Evolutionary conservation across 768 basidiomycete genomes (phyloP), one percentile per base, ranked within the genome.

Genomic region (Pulveroboletus sp.): DNA sequence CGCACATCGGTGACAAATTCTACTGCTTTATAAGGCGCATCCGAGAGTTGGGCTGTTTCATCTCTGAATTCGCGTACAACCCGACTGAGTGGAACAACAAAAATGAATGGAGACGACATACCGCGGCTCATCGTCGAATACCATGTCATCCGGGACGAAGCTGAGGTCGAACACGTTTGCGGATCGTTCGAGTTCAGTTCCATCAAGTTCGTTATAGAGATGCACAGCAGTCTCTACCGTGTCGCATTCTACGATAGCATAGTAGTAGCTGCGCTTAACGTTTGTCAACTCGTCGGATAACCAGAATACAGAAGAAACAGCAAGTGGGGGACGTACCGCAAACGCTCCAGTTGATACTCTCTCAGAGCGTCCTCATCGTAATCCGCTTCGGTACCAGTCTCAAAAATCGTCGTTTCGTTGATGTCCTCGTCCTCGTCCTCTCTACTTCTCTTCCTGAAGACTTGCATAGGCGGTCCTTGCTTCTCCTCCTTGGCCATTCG

Each of bases 121-220:
- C 92, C 88, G 75, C 57, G 74, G 80, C 49, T 88, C 83, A 14
- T 80, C 79, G 17, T 87, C 87, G 59, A 97, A 97, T 2, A 73
- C 73, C 92, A 94, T 94, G 20, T 77, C 86, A 25, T 93, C 84
- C 0, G 93, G 91, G 11, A 95, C 92, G 66, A 88, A 97, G 66
- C 94, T 97, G 29, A 99, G 70, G 63, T 99, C 90, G 51, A 99
- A 87, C 7, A 97, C 79, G 64, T 99, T 99, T 4, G 97, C 95
- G 1, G 95, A 97, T 25, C 93, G 84, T 67, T 98, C 97, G 14
- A 98, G 79, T 65, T 99, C 97, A 2, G 95, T 90, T 14, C 93
- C 94, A 56, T 97, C 90, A 21, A 97, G 77, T 64, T 98, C 94
- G 27, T 76, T 69, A 62, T 87, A 88, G 25, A 94, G 81, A 62